A percentile compares a stretch with the other conserved stretches of the same genome.
phyloP scores from a whole-genome alignment of 306 rosid genomes.

The Cucumis melo region DNA sequence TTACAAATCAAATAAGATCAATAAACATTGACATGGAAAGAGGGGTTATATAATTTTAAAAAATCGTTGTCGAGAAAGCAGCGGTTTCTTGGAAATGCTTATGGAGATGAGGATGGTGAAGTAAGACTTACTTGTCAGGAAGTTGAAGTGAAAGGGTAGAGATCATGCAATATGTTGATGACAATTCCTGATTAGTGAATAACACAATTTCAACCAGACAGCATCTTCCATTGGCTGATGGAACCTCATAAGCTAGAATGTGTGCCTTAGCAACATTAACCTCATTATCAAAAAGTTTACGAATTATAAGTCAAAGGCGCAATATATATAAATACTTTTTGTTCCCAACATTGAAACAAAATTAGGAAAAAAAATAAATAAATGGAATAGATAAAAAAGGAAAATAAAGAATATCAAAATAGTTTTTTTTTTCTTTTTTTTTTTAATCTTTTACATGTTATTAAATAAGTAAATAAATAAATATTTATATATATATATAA shows the following conservation, averaged over 20 bases:
- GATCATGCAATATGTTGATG: constrained; percentile 29
- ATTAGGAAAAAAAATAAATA: too few species aligned
- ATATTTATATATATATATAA: too few species aligned
- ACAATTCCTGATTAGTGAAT: constrained; percentile 37
- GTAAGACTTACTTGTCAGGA: constrained; percentile 38
- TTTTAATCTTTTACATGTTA: too few species aligned
- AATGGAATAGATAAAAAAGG: too few species aligned
- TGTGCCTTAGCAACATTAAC: constrained; percentile 78
- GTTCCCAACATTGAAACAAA: too few species aligned
- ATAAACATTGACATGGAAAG: background rate
- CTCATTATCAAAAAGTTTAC: too few species aligned
- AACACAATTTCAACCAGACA: constrained; percentile 43
- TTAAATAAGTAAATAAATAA: too few species aligned
- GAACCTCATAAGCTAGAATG: constrained; percentile 59
- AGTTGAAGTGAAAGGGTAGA: constrained; percentile 48
- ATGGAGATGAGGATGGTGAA: background rate
- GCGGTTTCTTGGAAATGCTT: too few species aligned
- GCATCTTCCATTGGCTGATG: constrained; percentile 76
- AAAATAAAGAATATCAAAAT: too few species aligned
- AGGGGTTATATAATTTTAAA: background rate
- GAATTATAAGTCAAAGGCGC: too few species aligned
- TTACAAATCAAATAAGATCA: background rate
- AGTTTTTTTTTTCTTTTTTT: too few species aligned
- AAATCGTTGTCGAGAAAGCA: background rate
- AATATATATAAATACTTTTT: too few species aligned